Evolutionary conservation across 139 green algal genomes (phyloP).

Genomic region (Chlorella sp.): DNA sequence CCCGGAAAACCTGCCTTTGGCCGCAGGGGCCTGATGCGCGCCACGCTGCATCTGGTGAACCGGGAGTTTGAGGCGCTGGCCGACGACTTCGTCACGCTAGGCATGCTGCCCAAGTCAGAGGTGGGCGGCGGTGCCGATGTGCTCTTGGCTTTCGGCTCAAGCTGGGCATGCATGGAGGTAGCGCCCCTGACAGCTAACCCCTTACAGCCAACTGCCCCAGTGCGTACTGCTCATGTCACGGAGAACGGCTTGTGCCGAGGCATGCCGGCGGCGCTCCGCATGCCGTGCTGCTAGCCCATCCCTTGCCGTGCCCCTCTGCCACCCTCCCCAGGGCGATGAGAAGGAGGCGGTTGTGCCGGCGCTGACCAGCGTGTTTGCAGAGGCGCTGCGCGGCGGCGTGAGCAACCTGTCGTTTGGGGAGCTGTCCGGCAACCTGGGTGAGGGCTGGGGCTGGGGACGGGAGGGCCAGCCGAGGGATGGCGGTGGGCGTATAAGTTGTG

Average conservation of each 20-base stretch:
- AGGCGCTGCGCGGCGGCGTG: conserved; percentile 80
- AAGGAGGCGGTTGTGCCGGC: conserved; percentile 69
- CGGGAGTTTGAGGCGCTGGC: conserved; percentile 68
- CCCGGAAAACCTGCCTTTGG: too few relatives aligned
- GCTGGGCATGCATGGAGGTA: too few relatives aligned
- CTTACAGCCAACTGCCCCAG: too few relatives aligned
- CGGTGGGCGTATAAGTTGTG: not conserved
- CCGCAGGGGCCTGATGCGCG: conserved; percentile 67
- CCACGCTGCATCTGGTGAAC: conserved; percentile 91
- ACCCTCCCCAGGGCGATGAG: conserved; percentile 48
- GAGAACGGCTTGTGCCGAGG: too few relatives aligned
- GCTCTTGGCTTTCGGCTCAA: too few relatives aligned
- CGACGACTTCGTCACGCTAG: conserved; percentile 84
- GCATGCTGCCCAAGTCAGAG: conserved; percentile 72
- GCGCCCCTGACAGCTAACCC: too few relatives aligned
- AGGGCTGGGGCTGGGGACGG: not conserved
- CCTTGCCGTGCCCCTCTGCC: not conserved
- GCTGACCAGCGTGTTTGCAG: conserved; percentile 82
- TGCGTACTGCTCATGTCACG: too few relatives aligned
- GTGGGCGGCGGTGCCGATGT: not conserved
- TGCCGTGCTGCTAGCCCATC: too few relatives aligned
- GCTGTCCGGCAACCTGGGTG: conserved; percentile 67
- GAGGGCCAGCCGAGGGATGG: not conserved
- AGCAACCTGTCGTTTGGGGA: conserved; percentile 81
- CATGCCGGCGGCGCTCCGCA: too few relatives aligned